Base-by-base conservation (phyloP, 371 early-diverging fungal genomes). In the Syncephalastrum monosporum region DNA sequence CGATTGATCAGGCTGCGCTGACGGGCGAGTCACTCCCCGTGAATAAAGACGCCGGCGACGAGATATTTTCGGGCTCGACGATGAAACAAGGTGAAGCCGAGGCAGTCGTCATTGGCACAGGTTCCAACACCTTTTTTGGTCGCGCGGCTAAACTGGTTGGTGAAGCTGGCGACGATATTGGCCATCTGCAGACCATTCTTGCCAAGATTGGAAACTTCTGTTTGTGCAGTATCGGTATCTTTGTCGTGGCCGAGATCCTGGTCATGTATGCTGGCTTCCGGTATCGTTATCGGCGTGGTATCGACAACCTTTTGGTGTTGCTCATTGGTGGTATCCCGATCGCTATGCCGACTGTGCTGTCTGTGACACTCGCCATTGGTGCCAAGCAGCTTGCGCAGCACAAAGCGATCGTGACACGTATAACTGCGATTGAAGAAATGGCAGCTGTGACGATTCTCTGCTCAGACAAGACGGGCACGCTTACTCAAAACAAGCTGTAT, bases 381-480 rank as follows among this genome's bases (percentile, higher is more conserved):
- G 91, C 95, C 63, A 88, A 91, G 70, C 88, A 91, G 82, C 85
- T 97, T 72, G 95, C 96, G 47, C 84, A 86, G 67, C 88, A 95
- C 76, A 91, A 92, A 68, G 95, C 94, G n/a, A 93, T 97, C 63
- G 95, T 96, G 24, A 85, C 93, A 33, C 87, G 87, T 49, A 84
- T 96, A 57, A 85, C 90, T 27, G 88, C 88, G 27, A 91, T 95
- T 53, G 97, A 97, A 79, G 93, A 92, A 57, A 83, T 97, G 68
- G 96, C 95, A n/a, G 91, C 92, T 62, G 92, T 92, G 51, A 87
- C 87, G 55, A 91, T 95, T 55, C 91, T 97, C 60, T 95, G 95
- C 82, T 90, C 93, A 14, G 97, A 96, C 78, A 97, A 97, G 84
- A 97, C 97, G 12, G 97, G 97, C 53, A 97, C 97, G 14, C 77